Percentiles rank a stretch among this genome's conserved stretches.
These are phyloP conservation scores for Xylariaceae sp. DNA, from an alignment of 2,329 filamentous ascomycete species.

Conservation along the genomic window DNA sequence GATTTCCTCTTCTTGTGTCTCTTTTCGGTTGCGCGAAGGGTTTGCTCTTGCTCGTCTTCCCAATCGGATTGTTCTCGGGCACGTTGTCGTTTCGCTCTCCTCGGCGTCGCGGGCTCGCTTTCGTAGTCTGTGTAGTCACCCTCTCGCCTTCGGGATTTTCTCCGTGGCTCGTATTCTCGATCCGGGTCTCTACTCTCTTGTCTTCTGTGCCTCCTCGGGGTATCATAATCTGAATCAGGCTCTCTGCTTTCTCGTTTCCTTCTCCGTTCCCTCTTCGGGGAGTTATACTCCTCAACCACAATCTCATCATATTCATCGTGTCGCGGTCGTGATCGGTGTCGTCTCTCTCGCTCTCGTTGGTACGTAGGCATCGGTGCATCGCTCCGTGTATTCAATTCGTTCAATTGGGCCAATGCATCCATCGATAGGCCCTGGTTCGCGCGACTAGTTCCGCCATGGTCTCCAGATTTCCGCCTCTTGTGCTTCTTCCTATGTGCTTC, in stretches of 20 bases:
- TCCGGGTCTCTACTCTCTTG: conserved; percentile 20
- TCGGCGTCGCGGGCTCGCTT: conserved; percentile 21
- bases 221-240: conserved; percentile 13
- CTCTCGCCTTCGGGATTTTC: conserved; percentile 19
- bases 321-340: conserved; percentile 34
- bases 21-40: conserved; percentile 20
- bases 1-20: conserved; percentile 45
- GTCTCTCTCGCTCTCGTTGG: conserved; percentile 41
- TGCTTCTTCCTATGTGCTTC: conserved; percentile 34
- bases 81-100: conserved; percentile 19
- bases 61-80: conserved; percentile 13
- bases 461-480: conserved; percentile 35
- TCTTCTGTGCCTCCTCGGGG: conserved; percentile 17
- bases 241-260: conserved; percentile 16
- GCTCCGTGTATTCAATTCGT: conserved; percentile 55
- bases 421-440: conserved; percentile 38
- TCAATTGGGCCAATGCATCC: conserved; percentile 64
- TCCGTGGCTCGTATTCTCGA: conserved; percentile 22
- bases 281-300: conserved; percentile 31
- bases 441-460: conserved; percentile 30
- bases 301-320: conserved; percentile 22
- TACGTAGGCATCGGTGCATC: conserved; percentile 34
- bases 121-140: conserved; percentile 23
- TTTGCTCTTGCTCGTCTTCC: conserved; percentile 19
- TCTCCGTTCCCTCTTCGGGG: conserved; percentile 22